These are phyloP conservation scores for Zygotorulaspora danielsina DNA, from an alignment of 805 yeast genomes.

Conservation along the genomic window DNA sequence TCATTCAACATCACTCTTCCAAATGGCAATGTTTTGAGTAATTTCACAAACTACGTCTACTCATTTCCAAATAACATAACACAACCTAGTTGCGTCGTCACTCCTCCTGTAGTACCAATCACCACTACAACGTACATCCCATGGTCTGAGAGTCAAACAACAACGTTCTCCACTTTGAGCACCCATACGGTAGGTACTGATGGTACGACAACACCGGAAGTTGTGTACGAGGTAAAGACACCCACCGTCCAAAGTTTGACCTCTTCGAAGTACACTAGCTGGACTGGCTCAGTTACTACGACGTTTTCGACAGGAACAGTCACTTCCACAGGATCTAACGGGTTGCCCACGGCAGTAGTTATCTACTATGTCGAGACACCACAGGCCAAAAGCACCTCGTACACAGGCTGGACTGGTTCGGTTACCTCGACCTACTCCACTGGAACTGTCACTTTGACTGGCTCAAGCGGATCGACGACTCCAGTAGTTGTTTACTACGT, in stretches of 20 bases:
- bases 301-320: conserved; percentile 6
- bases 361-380: conserved; percentile 13
- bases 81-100: conserved; percentile 6
- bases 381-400: background rate
- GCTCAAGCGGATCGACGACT: conserved; percentile 8
- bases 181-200: conserved; percentile 6
- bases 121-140: conserved; percentile 4
- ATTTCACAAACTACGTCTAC: conserved; percentile 11
- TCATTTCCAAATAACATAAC: conserved; percentile 5
- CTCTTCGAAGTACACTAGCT: conserved; percentile 1
- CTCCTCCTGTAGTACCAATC: conserved; percentile 3
- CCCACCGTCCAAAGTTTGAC: conserved; percentile 2
- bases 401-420: conserved; percentile 9
- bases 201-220: conserved; percentile 10
- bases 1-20: conserved; percentile 12
- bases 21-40: conserved; percentile 6
- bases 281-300: conserved; percentile 2
- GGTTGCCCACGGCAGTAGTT: conserved; percentile 11
- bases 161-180: conserved; percentile 6
- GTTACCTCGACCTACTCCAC: conserved; percentile 13
- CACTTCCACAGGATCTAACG: conserved; percentile 5
- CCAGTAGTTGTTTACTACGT: conserved; percentile 12
- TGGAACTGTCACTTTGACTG: conserved; percentile 3
- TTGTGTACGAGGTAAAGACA: conserved; percentile 4
- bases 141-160: conserved; percentile 8